A percentile compares a stretch with the other conserved stretches of the same genome.
Evolutionary conservation across 2,329 filamentous ascomycete genomes (phyloP).

Genomic region (Phialemonium atrogriseum): DNA sequence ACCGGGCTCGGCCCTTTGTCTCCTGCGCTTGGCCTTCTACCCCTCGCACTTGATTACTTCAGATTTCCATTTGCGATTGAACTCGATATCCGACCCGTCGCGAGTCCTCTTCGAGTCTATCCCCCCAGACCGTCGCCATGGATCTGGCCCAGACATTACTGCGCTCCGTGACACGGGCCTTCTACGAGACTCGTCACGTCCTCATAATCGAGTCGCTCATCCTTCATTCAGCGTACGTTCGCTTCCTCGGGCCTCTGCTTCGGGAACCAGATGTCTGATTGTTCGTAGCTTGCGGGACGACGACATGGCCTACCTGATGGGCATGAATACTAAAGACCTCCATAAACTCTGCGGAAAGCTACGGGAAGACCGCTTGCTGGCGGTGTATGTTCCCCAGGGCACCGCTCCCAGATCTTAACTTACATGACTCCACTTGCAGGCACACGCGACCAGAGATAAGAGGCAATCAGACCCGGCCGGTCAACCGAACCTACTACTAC

Average conservation of each 20-base stretch:
- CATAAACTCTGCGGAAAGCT: conserved; percentile 83
- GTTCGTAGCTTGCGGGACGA: conserved; percentile 63
- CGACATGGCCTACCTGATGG: conserved; percentile 79
- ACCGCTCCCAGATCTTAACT: conserved; percentile 1
- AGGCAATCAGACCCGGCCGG: conserved; percentile 72
- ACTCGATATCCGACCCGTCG: too few species aligned
- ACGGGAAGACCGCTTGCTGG: conserved; percentile 76
- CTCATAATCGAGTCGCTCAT: conserved; percentile 81
- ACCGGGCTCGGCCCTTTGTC: not conserved
- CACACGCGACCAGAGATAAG: conserved; percentile 69
- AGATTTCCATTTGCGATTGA: too few species aligned
- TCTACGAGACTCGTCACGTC: conserved; percentile 79
- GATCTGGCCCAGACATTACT: conserved; percentile 66
- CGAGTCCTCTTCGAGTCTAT: too few species aligned
- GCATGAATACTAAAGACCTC: conserved; percentile 84
- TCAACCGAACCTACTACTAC: conserved; percentile 90
- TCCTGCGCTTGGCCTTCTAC: not conserved
- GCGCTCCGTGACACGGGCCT: conserved; percentile 76
- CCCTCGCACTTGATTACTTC: not conserved
- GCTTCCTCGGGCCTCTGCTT: conserved; percentile 30
- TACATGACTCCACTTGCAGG: conserved; percentile 27
- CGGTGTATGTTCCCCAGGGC: conserved; percentile 53
- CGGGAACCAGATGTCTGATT: not conserved
- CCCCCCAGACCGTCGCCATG: too few species aligned
- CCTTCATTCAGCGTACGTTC: conserved; percentile 65